phyloP scores from a whole-genome alignment of 495 filamentous ascomycete species.

The Penicillium verhagenii region DNA sequence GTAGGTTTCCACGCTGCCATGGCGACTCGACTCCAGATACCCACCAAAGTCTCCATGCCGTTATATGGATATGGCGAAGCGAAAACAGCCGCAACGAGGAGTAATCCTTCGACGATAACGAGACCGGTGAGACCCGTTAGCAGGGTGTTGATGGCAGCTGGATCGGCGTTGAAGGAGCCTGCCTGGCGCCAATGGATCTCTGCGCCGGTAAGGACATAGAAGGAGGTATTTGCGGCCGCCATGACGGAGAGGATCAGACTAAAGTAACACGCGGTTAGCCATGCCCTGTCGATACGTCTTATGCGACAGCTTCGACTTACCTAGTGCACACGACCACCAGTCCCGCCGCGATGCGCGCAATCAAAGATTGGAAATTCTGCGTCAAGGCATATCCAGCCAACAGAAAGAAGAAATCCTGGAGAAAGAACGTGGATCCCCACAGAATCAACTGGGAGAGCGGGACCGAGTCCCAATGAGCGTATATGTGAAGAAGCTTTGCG shows the following conservation, averaged over 20 bases:
- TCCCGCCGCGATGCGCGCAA: constrained; percentile 9
- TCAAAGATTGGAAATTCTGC: constrained; percentile 6
- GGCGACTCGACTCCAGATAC: constrained; percentile 21
- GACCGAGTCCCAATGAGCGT: constrained; percentile 25
- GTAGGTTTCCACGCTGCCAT: constrained; percentile 15
- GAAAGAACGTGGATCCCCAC: constrained; percentile 32
- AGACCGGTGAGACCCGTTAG: constrained; percentile 41
- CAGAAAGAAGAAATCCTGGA: constrained; percentile 24
- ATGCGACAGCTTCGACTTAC: constrained; percentile 4
- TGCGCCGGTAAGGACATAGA: constrained; percentile 36
- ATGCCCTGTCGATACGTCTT: background rate
- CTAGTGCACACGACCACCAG: constrained; percentile 9
- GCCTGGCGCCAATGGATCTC: constrained; percentile 44
- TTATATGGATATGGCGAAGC: constrained; percentile 22
- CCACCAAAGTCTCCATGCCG: constrained; percentile 21
- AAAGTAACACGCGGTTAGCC: background rate
- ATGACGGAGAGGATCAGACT: constrained; percentile 36
- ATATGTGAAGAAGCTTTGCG: constrained; percentile 31
- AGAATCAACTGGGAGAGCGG: constrained; percentile 13
- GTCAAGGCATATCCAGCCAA: constrained; percentile 14
- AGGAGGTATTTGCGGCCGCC: constrained; percentile 37
- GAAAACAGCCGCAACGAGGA: constrained; percentile 24
- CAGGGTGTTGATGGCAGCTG: constrained; percentile 35
- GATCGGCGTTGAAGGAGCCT: constrained; percentile 32
- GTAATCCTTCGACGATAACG: constrained; percentile 30